These are phyloP conservation scores for Paspalum vaginatum DNA, from an alignment of 176 grass and related monocot genomes.

Conservation along the genomic window DNA sequence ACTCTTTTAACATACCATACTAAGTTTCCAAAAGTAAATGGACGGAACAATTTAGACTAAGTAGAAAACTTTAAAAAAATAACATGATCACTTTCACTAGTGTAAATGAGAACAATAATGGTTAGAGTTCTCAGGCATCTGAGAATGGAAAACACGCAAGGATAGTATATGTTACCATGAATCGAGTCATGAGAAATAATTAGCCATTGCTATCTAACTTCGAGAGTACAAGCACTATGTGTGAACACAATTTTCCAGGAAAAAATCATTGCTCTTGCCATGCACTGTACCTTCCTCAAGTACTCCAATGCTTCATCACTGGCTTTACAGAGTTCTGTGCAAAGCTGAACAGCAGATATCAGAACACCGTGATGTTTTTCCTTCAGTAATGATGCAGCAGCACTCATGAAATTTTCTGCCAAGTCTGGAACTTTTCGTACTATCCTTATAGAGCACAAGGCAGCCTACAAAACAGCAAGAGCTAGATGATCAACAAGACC, in stretches of 20 bases:
- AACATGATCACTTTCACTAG: background rate
- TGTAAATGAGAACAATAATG: constrained; percentile 4
- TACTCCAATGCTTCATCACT: constrained; percentile 79
- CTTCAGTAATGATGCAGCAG: constrained; percentile 81
- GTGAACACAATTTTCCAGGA: background rate
- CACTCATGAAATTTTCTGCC: constrained; percentile 83
- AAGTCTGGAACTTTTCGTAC: constrained; percentile 96
- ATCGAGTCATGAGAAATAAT: background rate
- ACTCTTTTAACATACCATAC: too few species aligned
- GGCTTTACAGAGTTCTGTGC: constrained; percentile 93
- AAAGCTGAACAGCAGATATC: constrained; percentile 90
- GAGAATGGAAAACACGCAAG: background rate
- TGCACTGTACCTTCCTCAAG: constrained; percentile 75
- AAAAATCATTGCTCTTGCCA: background rate
- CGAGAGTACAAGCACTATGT: background rate
- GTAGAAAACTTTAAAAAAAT: background rate
- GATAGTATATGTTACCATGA: background rate
- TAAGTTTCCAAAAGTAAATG: too few species aligned
- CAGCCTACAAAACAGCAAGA: constrained; percentile 65
- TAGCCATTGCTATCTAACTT: background rate
- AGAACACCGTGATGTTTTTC: constrained; percentile 97
- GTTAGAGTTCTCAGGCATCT: background rate
- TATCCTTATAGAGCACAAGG: constrained; percentile 93
- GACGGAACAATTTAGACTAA: background rate
- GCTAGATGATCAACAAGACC: constrained; percentile 29